phyloP scores from a whole-genome alignment of 2,329 filamentous ascomycete genomes.

The Ophiostoma sp. region DNA sequence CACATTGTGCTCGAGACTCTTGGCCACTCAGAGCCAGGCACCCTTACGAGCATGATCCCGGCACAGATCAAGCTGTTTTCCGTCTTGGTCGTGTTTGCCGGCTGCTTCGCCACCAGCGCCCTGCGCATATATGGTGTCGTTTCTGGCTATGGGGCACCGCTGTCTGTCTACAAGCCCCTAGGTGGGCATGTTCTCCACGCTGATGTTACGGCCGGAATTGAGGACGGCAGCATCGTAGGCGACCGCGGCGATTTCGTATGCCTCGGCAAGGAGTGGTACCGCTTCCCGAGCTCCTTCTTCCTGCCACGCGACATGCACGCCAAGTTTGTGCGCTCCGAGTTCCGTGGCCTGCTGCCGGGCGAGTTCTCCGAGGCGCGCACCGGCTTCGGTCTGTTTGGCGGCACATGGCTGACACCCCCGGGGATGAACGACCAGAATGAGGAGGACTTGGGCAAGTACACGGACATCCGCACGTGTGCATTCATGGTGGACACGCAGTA shows the following conservation, averaged over 20 bases:
- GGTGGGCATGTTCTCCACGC: slow-evolving; percentile 41
- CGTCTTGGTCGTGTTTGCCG: slow-evolving; percentile 34
- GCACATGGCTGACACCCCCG: slow-evolving; percentile 73
- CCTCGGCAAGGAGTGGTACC: slow-evolving; percentile 96
- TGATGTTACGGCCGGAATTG: slow-evolving; percentile 7
- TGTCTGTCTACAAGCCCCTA: slow-evolving; percentile 64
- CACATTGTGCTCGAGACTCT: slow-evolving; percentile 74
- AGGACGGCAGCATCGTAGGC: slow-evolving; percentile 43
- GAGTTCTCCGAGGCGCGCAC: slow-evolving; percentile 73
- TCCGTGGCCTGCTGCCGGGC: slow-evolving; percentile 80
- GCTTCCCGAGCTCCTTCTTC: slow-evolving; percentile 90
- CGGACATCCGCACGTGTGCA: slow-evolving; percentile 65
- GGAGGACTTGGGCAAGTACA: slow-evolving; percentile 84
- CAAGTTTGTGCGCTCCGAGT: slow-evolving; percentile 88
- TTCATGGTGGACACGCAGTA: slow-evolving; percentile 88
- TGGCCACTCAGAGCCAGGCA: slow-evolving; percentile 62
- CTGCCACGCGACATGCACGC: slow-evolving; percentile 75
- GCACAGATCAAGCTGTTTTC: slow-evolving; percentile 67
- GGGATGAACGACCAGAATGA: slow-evolving; percentile 91
- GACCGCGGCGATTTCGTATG: slow-evolving; percentile 67
- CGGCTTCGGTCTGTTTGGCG: slow-evolving; percentile 68
- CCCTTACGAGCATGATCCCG: slow-evolving; percentile 65
- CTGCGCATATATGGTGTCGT: slow-evolving; percentile 71
- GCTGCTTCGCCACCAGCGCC: slow-evolving; percentile 46
- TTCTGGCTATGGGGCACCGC: slow-evolving; percentile 75